Evolutionary conservation across 2,329 filamentous ascomycete species (phyloP).

Genomic region (Chrysoporthe puriensis): DNA sequence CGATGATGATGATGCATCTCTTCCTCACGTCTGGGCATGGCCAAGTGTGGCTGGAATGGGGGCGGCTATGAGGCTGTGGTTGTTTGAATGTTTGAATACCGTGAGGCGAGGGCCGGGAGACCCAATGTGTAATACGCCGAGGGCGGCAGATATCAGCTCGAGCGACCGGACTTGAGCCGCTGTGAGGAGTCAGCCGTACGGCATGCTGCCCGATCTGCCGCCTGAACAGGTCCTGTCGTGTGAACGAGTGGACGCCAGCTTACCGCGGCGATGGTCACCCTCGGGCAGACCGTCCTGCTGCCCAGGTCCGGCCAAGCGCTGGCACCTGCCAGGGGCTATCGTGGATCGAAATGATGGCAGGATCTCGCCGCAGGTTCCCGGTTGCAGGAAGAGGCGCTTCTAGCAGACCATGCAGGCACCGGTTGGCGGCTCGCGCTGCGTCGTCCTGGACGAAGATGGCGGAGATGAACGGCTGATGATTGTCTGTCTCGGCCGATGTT

Average conservation of each 20-base stretch:
- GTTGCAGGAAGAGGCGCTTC: background rate
- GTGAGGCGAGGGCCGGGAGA: background rate
- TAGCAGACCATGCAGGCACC: background rate
- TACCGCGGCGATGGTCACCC: background rate
- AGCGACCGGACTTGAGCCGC: background rate
- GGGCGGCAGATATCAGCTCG: background rate
- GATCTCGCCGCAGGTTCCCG: background rate
- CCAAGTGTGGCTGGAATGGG: slow-evolving; percentile 49
- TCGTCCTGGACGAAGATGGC: background rate
- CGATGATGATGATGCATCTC: slow-evolving; percentile 50
- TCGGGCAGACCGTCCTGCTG: background rate
- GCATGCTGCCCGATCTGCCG: background rate
- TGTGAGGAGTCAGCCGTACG: background rate
- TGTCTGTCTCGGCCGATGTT: background rate
- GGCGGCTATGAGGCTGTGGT: slow-evolving; percentile 34
- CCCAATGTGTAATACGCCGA: slow-evolving; percentile 32
- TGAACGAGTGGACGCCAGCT: background rate
- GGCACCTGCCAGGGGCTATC: background rate
- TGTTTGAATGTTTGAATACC: too few relatives aligned
- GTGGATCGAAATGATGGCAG: background rate
- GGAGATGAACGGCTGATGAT: background rate
- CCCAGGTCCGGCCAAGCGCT: background rate
- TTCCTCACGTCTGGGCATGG: slow-evolving; percentile 55
- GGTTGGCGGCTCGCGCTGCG: background rate
- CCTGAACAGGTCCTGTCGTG: background rate